Evolutionary conservation across 257 asterid species (phyloP).

Genomic region (Gentiana dahurica): DNA sequence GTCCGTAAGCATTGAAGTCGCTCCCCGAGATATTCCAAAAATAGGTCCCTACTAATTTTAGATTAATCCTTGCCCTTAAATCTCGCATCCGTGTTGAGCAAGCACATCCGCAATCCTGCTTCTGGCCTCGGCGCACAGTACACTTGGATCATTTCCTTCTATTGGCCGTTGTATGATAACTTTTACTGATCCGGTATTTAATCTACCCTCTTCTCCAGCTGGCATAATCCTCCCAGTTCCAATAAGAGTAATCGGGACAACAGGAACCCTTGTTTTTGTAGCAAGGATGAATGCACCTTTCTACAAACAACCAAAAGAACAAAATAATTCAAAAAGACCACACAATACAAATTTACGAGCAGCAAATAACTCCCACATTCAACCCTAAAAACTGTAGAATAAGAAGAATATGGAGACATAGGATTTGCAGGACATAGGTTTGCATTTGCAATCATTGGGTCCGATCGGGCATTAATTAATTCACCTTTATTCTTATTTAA

Average conservation of each 20-base stretch:
- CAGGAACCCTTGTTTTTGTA: constrained; percentile 74
- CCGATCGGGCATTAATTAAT: too few species aligned
- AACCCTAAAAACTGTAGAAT: too few species aligned
- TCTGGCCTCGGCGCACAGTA: constrained; percentile 61
- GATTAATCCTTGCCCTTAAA: not conserved
- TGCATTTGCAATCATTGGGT: too few species aligned
- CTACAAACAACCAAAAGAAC: constrained; percentile 26
- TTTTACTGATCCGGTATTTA: constrained; percentile 65
- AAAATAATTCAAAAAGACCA: not conserved
- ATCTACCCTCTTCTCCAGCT: constrained; percentile 61
- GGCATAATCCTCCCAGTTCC: constrained; percentile 96
- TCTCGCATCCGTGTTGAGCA: constrained; percentile 26
- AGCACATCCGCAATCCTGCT: constrained; percentile 55
- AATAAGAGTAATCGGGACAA: constrained; percentile 70
- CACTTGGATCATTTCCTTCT: constrained; percentile 44
- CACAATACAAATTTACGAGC: not conserved
- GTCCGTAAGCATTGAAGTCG: too few species aligned
- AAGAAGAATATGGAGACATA: too few species aligned
- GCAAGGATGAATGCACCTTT: constrained; percentile 96
- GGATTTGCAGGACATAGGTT: too few species aligned
- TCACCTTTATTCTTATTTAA: too few species aligned
- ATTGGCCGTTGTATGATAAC: constrained; percentile 63
- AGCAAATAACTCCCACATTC: too few species aligned
- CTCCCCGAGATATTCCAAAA: too few species aligned
- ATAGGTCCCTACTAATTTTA: too few species aligned